These are phyloP conservation scores for Fusarium tupiense DNA, from an alignment of 2,329 filamentous ascomycete genomes.

Conservation along the genomic window DNA sequence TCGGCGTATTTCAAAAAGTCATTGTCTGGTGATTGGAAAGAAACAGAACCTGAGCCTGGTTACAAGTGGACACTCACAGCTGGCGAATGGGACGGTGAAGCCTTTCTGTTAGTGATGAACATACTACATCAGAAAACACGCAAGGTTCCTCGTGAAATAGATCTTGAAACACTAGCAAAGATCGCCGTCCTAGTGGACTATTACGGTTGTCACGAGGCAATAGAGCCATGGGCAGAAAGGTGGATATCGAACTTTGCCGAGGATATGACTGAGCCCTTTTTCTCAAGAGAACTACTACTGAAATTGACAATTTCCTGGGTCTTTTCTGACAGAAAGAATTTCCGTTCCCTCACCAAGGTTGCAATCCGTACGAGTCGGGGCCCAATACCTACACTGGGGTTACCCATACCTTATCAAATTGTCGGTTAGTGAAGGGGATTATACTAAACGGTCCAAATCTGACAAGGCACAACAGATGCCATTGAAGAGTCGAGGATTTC, in stretches of 20 bases:
- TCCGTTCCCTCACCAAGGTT: fast-evolving
- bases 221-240: background rate
- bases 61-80: background rate
- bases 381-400: background rate
- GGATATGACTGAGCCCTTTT: background rate
- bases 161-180: background rate
- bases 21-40: background rate
- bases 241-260: background rate
- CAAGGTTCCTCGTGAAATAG: background rate
- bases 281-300: background rate
- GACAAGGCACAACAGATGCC: background rate
- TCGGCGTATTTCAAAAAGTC: background rate
- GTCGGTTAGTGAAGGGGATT: background rate
- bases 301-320: background rate
- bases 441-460: fast-evolving
- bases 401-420: background rate
- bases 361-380: background rate
- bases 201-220: background rate
- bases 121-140: background rate
- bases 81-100: background rate
- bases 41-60: background rate
- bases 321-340: background rate
- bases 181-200: background rate
- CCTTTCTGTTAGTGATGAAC: background rate
- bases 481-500: background rate